phyloP scores from a whole-genome alignment of 805 yeast genomes.

The Candida insectorum region DNA sequence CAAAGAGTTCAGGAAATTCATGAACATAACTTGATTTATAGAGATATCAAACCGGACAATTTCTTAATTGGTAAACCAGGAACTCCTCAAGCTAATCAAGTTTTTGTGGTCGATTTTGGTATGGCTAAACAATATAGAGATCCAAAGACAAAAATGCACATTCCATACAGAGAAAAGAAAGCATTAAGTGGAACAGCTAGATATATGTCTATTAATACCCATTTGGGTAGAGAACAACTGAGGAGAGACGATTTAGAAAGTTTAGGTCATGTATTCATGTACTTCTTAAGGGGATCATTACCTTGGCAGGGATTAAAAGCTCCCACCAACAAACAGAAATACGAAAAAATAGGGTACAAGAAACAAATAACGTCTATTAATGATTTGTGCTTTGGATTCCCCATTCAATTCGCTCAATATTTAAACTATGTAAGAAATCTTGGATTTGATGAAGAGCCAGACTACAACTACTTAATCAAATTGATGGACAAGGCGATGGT shows the following conservation, averaged over 20 bases:
- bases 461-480: conserved; percentile 72
- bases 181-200: conserved; percentile 83
- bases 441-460: conserved; percentile 78
- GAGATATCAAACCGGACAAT: conserved; percentile 84
- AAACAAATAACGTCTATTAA: conserved; percentile 66
- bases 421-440: conserved; percentile 63
- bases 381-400: conserved; percentile 61
- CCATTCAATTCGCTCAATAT: conserved; percentile 72
- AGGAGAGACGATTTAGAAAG: conserved; percentile 82
- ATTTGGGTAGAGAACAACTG: conserved; percentile 78
- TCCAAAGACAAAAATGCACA: conserved; percentile 75
- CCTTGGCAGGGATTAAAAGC: conserved; percentile 94
- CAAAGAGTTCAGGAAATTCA: conserved; percentile 68
- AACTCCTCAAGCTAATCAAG: conserved; percentile 57
- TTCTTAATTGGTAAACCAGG: conserved; percentile 68
- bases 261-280: conserved; percentile 77
- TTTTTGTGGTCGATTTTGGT: conserved; percentile 78
- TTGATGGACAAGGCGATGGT: conserved; percentile 76
- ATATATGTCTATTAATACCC: conserved; percentile 87
- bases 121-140: conserved; percentile 86
- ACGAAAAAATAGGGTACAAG: conserved; percentile 80
- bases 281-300: conserved; percentile 71
- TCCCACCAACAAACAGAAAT: conserved; percentile 78
- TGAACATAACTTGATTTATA: conserved; percentile 69
- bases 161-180: conserved; percentile 77